phyloP scores from a whole-genome alignment of 1,284 basidiomycete genomes.

The Cryptococcus sp. region DNA sequence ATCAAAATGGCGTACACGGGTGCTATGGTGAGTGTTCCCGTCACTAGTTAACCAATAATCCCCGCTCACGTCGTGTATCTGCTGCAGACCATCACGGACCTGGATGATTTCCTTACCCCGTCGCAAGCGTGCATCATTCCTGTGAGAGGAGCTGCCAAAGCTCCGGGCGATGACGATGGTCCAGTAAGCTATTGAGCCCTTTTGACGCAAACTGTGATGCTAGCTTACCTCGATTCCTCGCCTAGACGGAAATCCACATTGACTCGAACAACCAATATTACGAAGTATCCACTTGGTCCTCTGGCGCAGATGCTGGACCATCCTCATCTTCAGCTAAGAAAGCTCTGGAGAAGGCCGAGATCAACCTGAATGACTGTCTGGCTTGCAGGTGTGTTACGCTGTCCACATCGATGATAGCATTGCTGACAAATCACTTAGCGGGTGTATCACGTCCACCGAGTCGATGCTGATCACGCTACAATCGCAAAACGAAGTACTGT shows the following conservation, averaged over 20 bases:
- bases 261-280: constrained; percentile 60
- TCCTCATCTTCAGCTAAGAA: constrained; percentile 51
- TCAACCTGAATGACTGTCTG: constrained; percentile 89
- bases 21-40: constrained; percentile 66
- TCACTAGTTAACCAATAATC: neutral
- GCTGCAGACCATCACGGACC: constrained; percentile 64
- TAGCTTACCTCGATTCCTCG: constrained; percentile 1
- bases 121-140: constrained; percentile 98
- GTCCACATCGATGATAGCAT: too few relatives aligned
- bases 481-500: constrained; percentile 87
- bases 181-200: constrained; percentile 17
- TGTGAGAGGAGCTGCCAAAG: constrained; percentile 56
- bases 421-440: constrained; percentile 59
- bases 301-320: constrained; percentile 27
- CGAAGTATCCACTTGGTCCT: constrained; percentile 47
- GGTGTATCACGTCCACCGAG: constrained; percentile 97
- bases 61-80: constrained; percentile 7
- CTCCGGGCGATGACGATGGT: constrained; percentile 26
- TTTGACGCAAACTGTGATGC: neutral
- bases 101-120: constrained; percentile 97
- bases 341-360: constrained; percentile 87
- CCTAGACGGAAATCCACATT: constrained; percentile 80
- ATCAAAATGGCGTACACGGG: constrained; percentile 82
- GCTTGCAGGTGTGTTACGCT: constrained; percentile 55
- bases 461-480: constrained; percentile 96